Base-by-base conservation (phyloP, 345 rosid genomes). In the Melaleuca quinquenervia region DNA sequence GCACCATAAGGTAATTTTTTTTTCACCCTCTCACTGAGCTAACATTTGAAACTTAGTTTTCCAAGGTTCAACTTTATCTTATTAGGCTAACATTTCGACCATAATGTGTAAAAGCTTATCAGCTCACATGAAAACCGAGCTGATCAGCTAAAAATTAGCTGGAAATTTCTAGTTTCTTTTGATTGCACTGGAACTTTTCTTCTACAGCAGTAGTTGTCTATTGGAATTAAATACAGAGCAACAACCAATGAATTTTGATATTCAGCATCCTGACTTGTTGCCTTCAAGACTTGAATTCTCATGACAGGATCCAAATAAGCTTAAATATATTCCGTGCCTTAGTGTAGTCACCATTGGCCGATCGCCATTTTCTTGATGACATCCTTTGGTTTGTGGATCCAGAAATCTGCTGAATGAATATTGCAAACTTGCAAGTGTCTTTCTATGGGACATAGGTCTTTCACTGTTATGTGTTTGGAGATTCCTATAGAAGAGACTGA, bases 1-100 rank as follows among this genome's bases (percentile, higher is more conserved):
- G 60, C 99, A 97, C 89, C 99, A 97, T 89, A 97, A 97, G 98
- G 99, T 91, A 89, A 27, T 82, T 83, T 49, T 51, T 41, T 52
- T 26, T 76, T 15, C 44, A 87, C 50, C 32, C 4, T 22, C 18
- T 0, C 29, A 13, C 55, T 54, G 12, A 41, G 50, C 44, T 50
- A 83, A 75, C 58, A n/a, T 29, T n/a, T 48, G 24, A 45, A 83
- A 50, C 24, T 84, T 41, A 64, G 54, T 13, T 50, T 84, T 64
- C 14, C 51, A 21, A 64, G 11, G 48, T 70, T 18, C 48, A 36
- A 70, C 7, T 70, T 70, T 70, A 20, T 70, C 24, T 5, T 70
- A 36, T 70, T 70, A 36, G 11, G 22, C 78, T 70, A 70, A 70
- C 24, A 36, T 8, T 70, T 32, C 80, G 36, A 70, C 78, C 13